phyloP scores from a whole-genome alignment of 371 early-diverging fungal genomes.

The Syncephalastrum monosporum region DNA sequence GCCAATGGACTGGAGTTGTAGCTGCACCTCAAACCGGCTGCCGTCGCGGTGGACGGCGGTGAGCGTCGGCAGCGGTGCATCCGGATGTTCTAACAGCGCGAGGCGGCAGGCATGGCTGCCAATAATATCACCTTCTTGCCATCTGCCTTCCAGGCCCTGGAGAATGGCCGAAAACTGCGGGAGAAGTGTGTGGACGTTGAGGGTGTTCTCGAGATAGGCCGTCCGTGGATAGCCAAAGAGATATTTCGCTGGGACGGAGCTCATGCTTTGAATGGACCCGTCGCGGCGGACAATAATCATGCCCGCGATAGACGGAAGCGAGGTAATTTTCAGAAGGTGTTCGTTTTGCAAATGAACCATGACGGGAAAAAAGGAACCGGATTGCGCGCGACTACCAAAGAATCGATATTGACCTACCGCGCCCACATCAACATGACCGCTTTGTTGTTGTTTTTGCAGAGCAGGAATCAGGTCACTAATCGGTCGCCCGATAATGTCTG shows the following conservation, averaged over 20 bases:
- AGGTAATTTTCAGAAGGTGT: constrained; percentile 49
- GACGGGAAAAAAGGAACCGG: constrained; percentile 57
- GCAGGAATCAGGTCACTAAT: constrained; percentile 51
- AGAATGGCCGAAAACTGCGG: constrained; percentile 55
- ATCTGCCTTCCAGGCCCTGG: constrained; percentile 18
- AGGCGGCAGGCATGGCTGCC: constrained; percentile 34
- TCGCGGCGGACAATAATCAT: constrained; percentile 56
- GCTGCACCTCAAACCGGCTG: constrained; percentile 55
- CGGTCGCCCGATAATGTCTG: constrained; percentile 51
- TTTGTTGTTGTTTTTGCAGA: constrained; percentile 33
- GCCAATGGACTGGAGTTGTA: constrained; percentile 61
- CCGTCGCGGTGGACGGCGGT: constrained; percentile 70
- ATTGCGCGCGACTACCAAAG: constrained; percentile 57
- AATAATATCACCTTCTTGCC: constrained; percentile 22
- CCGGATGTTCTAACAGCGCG: constrained; percentile 15
- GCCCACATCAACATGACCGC: constrained; percentile 33
- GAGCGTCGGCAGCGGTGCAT: constrained; percentile 38
- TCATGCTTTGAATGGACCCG: constrained; percentile 65
- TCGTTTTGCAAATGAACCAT: constrained; percentile 35
- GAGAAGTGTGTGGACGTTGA: constrained; percentile 53
- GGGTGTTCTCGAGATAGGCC: constrained; percentile 44
- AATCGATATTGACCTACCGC: constrained; percentile 56
- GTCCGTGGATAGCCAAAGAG: constrained; percentile 61
- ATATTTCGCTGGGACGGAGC: constrained; percentile 69
- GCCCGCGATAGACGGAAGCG: constrained; percentile 68